phyloP scores from a whole-genome alignment of 306 rosid genomes.

The Fragaria ananassa region DNA sequence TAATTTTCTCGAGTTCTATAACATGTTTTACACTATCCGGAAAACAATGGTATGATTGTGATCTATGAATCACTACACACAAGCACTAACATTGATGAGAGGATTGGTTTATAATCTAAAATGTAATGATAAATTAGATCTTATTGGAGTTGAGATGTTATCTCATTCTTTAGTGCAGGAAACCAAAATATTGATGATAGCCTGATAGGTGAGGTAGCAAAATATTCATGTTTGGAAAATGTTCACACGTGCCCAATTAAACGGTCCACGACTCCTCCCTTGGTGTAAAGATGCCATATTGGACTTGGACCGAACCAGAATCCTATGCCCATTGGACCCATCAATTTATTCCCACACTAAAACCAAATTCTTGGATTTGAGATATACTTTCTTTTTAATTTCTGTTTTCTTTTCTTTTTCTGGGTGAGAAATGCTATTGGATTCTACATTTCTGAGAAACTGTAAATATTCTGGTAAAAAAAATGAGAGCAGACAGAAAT shows the following conservation, averaged over 20 bases:
- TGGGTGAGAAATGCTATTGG: background rate
- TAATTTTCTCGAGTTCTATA: too few species aligned
- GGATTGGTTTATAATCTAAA: too few species aligned
- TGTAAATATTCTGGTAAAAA: background rate
- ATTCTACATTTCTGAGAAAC: background rate
- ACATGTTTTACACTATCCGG: too few species aligned
- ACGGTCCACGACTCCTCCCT: background rate
- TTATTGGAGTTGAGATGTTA: background rate
- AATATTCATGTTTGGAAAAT: background rate
- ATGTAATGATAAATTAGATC: background rate
- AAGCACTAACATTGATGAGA: too few species aligned
- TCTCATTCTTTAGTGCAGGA: background rate
- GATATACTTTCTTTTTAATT: background rate
- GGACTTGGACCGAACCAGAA: conserved; percentile 9
- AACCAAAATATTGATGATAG: too few species aligned
- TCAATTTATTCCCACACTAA: background rate
- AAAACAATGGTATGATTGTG: too few species aligned
- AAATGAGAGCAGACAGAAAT: background rate
- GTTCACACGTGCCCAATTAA: background rate
- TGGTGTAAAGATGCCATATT: background rate
- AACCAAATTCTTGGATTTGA: background rate
- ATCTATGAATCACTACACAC: too few species aligned
- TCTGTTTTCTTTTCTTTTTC: background rate
- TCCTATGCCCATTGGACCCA: conserved; percentile 20
- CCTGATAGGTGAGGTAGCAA: background rate